Percentiles rank a stretch among this genome's conserved stretches.
phyloP scores from a whole-genome alignment of 129 eudicot genomes.

The carrot (Daucus carota) region DNA sequence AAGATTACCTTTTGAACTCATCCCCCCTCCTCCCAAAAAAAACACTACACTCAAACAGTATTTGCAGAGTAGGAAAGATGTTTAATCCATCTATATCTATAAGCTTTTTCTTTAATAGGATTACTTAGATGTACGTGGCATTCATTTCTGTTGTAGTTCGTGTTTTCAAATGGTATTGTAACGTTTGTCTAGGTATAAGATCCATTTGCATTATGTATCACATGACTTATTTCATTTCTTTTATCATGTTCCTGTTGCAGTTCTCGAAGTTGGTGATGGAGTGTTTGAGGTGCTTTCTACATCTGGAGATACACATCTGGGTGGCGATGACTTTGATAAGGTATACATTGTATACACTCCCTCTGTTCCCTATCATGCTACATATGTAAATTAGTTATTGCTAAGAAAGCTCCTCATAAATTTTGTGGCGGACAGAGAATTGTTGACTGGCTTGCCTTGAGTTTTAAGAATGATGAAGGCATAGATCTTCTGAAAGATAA shows the following conservation, averaged over 20 bases:
- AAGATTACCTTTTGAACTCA: no score
- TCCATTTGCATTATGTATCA: not conserved
- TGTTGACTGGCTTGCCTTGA: slow-evolving; percentile 92
- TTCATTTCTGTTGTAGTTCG: no score
- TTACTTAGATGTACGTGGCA: no score
- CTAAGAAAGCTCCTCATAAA: not conserved
- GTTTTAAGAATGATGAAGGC: slow-evolving; percentile 86
- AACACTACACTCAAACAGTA: no score
- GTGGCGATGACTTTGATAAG: slow-evolving; percentile 99
- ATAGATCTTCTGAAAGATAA: slow-evolving; percentile 92
- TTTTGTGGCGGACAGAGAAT: slow-evolving; percentile 48
- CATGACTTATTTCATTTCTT: not conserved
- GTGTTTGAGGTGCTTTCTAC: slow-evolving; percentile 99
- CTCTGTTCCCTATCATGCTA: not conserved
- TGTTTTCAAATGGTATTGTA: no score
- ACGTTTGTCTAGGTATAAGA: not conserved
- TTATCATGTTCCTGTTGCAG: slow-evolving; percentile 25
- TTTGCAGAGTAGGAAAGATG: no score
- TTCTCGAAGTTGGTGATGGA: slow-evolving; percentile 99
- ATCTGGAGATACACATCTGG: slow-evolving; percentile 98
- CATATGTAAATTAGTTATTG: not conserved
- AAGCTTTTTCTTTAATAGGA: no score
- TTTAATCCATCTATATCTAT: no score
- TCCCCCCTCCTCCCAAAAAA: no score
- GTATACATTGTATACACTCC: slow-evolving; percentile 21